Base-by-base conservation (phyloP, 768 basidiomycete species). In the Mrakia gelida region DNA sequence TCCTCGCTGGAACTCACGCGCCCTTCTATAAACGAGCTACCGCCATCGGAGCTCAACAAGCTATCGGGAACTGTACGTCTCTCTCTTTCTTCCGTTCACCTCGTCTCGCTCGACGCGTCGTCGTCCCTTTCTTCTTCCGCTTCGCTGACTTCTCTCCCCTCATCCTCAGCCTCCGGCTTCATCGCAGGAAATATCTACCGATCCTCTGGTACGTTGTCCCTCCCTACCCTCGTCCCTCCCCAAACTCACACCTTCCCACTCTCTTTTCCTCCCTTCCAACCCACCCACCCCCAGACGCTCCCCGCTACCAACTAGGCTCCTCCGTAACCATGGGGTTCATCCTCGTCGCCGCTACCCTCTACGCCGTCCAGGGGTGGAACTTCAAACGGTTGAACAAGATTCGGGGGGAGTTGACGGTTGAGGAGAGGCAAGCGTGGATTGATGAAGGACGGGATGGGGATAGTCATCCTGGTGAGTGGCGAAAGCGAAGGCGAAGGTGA, bases 371-470 rank as follows among this genome's bases (percentile, higher is more conserved):
- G 9, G 30, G 65, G 8, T 67, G 65, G 65, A 67, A 67, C 65
- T 67, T 67, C 59, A 32, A 34, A 13, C 13, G 65, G 11, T 32
- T 67, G 1, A 67, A 67, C 15, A 5, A 11, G n/a, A 28, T 59
- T 30, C 65, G 65, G 11, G 65, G 38, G 5, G 16, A 18, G 7
- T 16, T 67, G 11, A 67, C 28, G n/a, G 8, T 15, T 15, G 65
- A 67, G 65, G 65, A 67, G 32, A 32, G 65, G 8, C 32, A 67
- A 15, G 18, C 2, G 1, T 67, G 65, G 65, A 38, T 59, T 3
- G n/a, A n/a, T 13, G 59, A 59, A 26, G 59, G 59, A 5, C 26
- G 91, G 84, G 97, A 99, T 83, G 88, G 89, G 65, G 92, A 91
- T 83, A 10, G 32, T 16, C 49, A 52, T 43, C 21, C 34, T 16